These are phyloP conservation scores for Cantharellus anzutake DNA, from an alignment of 768 basidiomycete species.

Conservation along the genomic window DNA sequence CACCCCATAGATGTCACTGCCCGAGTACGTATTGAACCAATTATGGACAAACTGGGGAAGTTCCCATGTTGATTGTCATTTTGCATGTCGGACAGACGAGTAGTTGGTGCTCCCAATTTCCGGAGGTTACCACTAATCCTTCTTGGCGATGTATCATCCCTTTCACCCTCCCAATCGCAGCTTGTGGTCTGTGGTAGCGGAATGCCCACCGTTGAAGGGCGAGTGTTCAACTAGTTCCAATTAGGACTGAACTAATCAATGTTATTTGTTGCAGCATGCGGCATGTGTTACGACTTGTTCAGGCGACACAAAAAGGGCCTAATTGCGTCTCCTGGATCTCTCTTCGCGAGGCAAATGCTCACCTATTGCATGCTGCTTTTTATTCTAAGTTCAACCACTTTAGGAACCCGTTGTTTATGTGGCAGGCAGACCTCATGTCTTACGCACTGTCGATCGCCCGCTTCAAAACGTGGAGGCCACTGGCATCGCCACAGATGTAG, in stretches of 20 bases:
- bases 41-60: background rate
- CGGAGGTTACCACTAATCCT: conserved; percentile 47
- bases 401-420: conserved; percentile 90
- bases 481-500: conserved; percentile 74
- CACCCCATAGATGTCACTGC: conserved; percentile 46
- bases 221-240: conserved; percentile 9
- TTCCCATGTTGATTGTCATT: background rate
- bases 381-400: conserved; percentile 4
- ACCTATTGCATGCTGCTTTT: conserved; percentile 1
- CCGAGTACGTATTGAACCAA: conserved; percentile 41
- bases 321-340: conserved; percentile 88
- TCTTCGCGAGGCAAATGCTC: conserved; percentile 48
- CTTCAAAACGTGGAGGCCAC: conserved; percentile 96
- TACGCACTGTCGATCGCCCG: conserved; percentile 72
- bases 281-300: conserved; percentile 55
- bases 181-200: conserved; percentile 34
- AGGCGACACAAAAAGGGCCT: conserved; percentile 57
- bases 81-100: conserved; percentile 25
- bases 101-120: conserved; percentile 92
- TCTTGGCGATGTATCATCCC: background rate
- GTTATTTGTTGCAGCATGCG: conserved; percentile 33
- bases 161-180: background rate
- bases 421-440: conserved; percentile 70
- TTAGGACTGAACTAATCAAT: background rate
- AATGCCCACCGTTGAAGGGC: conserved; percentile 92